Evolutionary conservation across 139 green algal genomes (phyloP).

Genomic region (Tetraselmis striata): DNA sequence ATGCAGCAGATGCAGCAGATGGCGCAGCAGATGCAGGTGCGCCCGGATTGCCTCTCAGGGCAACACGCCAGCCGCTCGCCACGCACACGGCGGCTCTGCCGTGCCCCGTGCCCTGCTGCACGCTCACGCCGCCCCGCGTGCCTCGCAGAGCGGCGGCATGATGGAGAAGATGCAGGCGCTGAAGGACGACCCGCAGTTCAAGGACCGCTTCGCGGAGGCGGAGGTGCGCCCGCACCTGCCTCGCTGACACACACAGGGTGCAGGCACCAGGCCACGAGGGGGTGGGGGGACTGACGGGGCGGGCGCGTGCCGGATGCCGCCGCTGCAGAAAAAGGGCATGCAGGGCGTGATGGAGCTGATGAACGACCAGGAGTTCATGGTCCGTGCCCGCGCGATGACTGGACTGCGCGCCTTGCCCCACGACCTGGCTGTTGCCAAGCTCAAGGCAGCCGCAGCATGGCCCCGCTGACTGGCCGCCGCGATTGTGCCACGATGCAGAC

Average conservation of each 20-base stretch:
- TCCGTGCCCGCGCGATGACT: neutral
- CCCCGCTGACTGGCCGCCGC: too few relatives aligned
- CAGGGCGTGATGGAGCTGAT: conserved; percentile 12
- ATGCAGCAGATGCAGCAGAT: conserved; percentile 56
- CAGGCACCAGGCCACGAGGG: neutral
- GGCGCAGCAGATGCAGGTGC: conserved; percentile 24
- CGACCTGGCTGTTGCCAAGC: too few relatives aligned
- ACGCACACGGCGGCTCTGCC: too few relatives aligned
- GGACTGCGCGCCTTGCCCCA: neutral
- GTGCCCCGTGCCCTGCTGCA: too few relatives aligned
- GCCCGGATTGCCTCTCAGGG: too few relatives aligned
- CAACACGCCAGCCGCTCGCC: too few relatives aligned
- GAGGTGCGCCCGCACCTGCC: neutral
- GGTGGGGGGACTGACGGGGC: too few relatives aligned
- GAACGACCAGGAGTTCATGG: conserved; percentile 13
- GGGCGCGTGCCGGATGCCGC: too few relatives aligned
- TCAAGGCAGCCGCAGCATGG: too few relatives aligned
- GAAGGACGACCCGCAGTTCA: conserved; percentile 17
- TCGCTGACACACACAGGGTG: too few relatives aligned
- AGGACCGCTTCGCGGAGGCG: neutral
- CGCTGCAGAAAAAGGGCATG: conserved; percentile 12
- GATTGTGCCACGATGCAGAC: too few relatives aligned
- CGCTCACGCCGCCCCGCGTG: too few relatives aligned
- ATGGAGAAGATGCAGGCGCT: conserved; percentile 9
- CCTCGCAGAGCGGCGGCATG: neutral